Base-by-base conservation (phyloP, 331 rosid genomes). In the Pyracantha coccinea region DNA sequence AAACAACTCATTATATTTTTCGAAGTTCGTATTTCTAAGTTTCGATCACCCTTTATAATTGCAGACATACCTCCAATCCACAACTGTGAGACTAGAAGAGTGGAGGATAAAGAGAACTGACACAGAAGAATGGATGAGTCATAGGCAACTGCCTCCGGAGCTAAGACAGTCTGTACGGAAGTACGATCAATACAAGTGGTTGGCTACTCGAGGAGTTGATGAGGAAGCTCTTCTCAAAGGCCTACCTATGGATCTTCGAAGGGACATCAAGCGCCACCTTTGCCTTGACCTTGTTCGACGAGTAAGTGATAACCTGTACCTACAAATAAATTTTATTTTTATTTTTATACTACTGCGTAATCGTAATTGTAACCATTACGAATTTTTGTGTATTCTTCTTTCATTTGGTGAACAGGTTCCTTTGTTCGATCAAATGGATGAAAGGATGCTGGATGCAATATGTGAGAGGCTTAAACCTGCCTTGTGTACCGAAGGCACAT, bases 251-350 rank as follows among this genome's bases (percentile, higher is more conserved):
- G 97, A 93, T 85, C 93, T 93, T 8, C 81, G 91, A 5, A 83
- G 98, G 81, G 93, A 93, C 81, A 91, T 93, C 77, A 93, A 89
- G 82, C 93, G 97, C 61, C 97, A 93, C 57, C 96, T 93, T n/a
- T 93, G 98, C 85, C 92, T 89, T 10, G 97, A 91, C 73, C 89
- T 93, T 5, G 98, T 93, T 81, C 86, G 96, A 78, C 80, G 93
- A 72, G 98, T 93, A 86, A 88, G 90, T 63, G 76, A 53, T 54
- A 70, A n/a, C 7, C 47, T 28, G 29, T 19, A 19, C 19, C 28
- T 19, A 7, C 50, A 53, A 20, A n/a, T 53, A 53, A 7, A 13
- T 52, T 53, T 7, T n/a, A n/a, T n/a, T n/a, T n/a, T n/a, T n/a
- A n/a, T 16, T 68, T 64, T 21, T 28, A 58, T 23, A 20, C 63